Evolutionary conservation across 306 rosid genomes (phyloP).

Genomic region (Biancaea sappan): DNA sequence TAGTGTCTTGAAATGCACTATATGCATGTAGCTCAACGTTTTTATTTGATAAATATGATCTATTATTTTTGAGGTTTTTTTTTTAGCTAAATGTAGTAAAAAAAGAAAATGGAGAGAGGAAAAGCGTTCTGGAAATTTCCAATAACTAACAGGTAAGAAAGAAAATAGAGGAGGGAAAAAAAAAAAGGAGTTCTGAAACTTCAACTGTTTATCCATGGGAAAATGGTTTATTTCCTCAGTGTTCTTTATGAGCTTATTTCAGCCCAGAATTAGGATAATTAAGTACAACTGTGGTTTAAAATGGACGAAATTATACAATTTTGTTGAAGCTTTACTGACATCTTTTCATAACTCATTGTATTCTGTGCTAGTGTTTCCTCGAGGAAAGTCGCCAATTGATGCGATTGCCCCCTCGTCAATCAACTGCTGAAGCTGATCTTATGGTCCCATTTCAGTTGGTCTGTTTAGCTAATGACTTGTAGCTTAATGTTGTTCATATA

Average conservation of each 20-base stretch:
- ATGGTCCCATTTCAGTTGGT: constrained; percentile 97
- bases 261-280: background rate
- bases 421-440: constrained; percentile 99
- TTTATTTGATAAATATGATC: background rate
- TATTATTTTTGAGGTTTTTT: background rate
- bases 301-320: constrained; percentile 23
- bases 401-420: constrained; percentile 95
- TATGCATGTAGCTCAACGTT: background rate
- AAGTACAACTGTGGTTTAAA: background rate
- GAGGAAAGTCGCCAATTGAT: constrained; percentile 94
- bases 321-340: constrained; percentile 19
- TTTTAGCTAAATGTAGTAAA: background rate
- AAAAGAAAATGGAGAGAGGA: background rate
- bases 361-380: constrained; percentile 73
- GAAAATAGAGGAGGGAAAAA: background rate
- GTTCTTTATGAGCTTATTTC: background rate
- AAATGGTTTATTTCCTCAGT: background rate
- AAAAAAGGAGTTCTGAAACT: background rate
- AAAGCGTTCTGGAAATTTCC: background rate
- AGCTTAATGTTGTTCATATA: constrained; percentile 25
- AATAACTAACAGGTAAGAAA: background rate
- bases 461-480: constrained; percentile 38
- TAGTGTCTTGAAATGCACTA: constrained; percentile 12
- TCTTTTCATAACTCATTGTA: constrained; percentile 24
- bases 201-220: background rate